Evolutionary conservation across 768 basidiomycete genomes (phyloP), one percentile per base, ranked within the genome.

Genomic region (Suillus variegatus): DNA sequence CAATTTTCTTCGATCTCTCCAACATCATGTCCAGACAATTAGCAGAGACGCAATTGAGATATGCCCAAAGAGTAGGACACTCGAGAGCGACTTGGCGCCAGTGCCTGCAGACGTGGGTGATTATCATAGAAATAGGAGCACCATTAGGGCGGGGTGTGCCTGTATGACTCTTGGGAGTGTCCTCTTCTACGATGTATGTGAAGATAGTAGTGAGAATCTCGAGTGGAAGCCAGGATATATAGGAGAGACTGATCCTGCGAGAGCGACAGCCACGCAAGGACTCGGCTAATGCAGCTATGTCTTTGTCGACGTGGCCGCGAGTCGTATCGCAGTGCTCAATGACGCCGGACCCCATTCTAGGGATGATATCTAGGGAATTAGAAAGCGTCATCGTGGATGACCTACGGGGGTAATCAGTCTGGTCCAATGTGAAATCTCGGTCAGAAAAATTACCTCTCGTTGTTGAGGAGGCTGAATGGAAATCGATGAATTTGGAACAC

Each of bases 61-160:
- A 73, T 16, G 84, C 84, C 89, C 89, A 91, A 20, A 90, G 79
- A 10, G 78, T 75, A 1, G 86, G 84, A 0, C 83, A 84, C 41
- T 82, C 81, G 36, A 89, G 64, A 4, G 87, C 83, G 2, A 81
- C 67, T 46, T 75, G 76, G 60, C 88, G 85, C 88, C 88, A 90
- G 64, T 82, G 84, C 32, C 69, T 76, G 73, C 88, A 89, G 16
- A 89, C 83, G 67, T 88, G 88, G 13, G 87, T 87, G 18, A 83
- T 85, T 67, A 86, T 76, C 40, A 87, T 75, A 67, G 69, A 75
- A 18, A 44, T n/a, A 51, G 74, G 74, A 58, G 65, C 20, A 25
- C 7, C 9, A 25, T 40, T 35, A 9, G 7, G 18, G 9, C 10
- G 10, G 32, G 44, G 5, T 13, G 25, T 10, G 13, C 9, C 51